Evolutionary conservation across 2,329 filamentous ascomycete species (phyloP).

Genomic region (Penicillium sp.): DNA sequence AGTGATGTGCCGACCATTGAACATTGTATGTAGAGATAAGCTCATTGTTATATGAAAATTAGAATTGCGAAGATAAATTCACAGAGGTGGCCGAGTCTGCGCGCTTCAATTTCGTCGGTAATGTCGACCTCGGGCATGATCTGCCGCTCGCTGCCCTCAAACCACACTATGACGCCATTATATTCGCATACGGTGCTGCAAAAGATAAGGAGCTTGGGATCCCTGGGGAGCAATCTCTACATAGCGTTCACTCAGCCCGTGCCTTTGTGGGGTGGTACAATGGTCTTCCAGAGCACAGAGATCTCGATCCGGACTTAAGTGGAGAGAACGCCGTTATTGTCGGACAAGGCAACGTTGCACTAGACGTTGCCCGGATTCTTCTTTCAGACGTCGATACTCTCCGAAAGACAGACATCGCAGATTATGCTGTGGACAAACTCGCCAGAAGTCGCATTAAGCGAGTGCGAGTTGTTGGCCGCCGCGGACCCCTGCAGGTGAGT

Average conservation of each 20-base stretch:
- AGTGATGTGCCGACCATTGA: background rate
- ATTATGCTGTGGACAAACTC: slow-evolving; percentile 67
- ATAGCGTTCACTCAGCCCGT: slow-evolving; percentile 74
- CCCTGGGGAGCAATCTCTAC: slow-evolving; percentile 59
- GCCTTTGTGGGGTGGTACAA: slow-evolving; percentile 99
- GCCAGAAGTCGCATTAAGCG: slow-evolving; percentile 64
- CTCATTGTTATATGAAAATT: background rate
- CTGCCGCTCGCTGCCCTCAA: slow-evolving; percentile 62
- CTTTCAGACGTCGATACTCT: slow-evolving; percentile 66
- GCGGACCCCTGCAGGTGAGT: slow-evolving; percentile 74
- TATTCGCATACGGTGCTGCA: slow-evolving; percentile 87
- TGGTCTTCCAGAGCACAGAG: slow-evolving; percentile 71
- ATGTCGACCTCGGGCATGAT: slow-evolving; percentile 64
- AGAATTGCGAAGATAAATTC: slow-evolving; percentile 95
- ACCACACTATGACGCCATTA: slow-evolving; percentile 79
- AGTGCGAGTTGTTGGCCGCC: slow-evolving; percentile 77
- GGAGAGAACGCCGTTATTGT: slow-evolving; percentile 80
- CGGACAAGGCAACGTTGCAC: slow-evolving; percentile 89
- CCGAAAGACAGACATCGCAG: slow-evolving; percentile 77
- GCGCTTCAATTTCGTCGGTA: slow-evolving; percentile 83
- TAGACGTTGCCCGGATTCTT: slow-evolving; percentile 85
- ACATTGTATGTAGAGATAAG: background rate
- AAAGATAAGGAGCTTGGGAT: slow-evolving; percentile 71
- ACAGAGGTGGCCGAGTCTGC: slow-evolving; percentile 73
- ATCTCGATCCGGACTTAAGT: slow-evolving; percentile 62